Evolutionary conservation across 1,284 basidiomycete species (phyloP).

Genomic region (Malassezia sp.): DNA sequence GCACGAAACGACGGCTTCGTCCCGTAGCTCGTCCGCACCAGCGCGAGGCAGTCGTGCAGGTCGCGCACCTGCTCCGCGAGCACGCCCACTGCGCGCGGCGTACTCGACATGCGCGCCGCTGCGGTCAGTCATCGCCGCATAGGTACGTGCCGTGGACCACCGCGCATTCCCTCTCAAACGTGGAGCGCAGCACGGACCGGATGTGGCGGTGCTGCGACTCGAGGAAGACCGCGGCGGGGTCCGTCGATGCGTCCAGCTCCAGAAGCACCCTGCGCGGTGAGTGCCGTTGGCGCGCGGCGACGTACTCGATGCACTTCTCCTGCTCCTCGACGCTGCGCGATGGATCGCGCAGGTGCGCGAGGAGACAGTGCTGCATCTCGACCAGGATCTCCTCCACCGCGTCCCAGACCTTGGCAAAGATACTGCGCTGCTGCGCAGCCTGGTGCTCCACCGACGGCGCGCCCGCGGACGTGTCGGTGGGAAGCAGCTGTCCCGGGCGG

Average conservation of each 20-base stretch:
- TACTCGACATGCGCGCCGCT: neutral
- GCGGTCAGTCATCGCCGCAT: neutral
- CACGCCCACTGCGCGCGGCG: neutral
- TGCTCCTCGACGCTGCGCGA: conserved; percentile 76
- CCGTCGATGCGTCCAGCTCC: conserved; percentile 37
- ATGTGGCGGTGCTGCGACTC: conserved; percentile 84
- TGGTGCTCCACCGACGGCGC: conserved; percentile 13
- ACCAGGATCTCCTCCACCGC: conserved; percentile 89
- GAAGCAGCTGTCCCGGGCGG: conserved; percentile 66
- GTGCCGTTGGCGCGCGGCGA: too few species aligned
- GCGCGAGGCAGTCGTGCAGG: conserved; percentile 39
- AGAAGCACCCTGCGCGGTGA: too few species aligned
- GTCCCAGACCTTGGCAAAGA: conserved; percentile 91
- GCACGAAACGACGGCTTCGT: conserved; percentile 18
- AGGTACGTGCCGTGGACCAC: neutral
- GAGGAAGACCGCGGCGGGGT: conserved; percentile 81
- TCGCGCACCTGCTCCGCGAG: conserved; percentile 50
- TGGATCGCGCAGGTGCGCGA: conserved; percentile 66
- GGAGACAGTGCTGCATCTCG: conserved; percentile 72
- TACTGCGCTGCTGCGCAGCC: conserved; percentile 59
- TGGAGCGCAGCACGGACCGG: conserved; percentile 62
- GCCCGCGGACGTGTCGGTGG: conserved; percentile 43
- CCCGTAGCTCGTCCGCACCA: conserved; percentile 22
- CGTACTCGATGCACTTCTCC: conserved; percentile 95
- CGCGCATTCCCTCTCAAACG: conserved; percentile 46